Percentiles rank a stretch among this genome's conserved stretches.
These are phyloP conservation scores for Tulasnella sp. DNA, from an alignment of 768 basidiomycete genomes.

Conservation along the genomic window DNA sequence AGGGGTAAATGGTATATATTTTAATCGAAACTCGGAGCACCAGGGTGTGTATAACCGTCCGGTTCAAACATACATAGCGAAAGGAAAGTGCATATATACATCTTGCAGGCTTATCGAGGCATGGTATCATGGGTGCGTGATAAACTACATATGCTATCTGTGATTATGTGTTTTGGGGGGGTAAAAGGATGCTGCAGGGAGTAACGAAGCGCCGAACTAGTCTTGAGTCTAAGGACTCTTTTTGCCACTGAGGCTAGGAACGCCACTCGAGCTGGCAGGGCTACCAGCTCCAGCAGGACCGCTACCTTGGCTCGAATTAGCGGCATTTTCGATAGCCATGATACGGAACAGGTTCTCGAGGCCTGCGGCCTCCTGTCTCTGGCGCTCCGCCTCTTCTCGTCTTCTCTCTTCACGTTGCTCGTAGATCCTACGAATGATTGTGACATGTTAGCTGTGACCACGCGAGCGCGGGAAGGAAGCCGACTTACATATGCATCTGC, in stretches of 20 bases:
- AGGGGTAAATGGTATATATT: no score
- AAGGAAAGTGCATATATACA: not conserved
- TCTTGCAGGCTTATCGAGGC: not conserved
- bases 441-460: not conserved
- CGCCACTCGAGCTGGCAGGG: constrained; percentile 5
- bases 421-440: constrained; percentile 9
- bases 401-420: constrained; percentile 30
- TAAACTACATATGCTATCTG: not conserved
- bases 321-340: not conserved
- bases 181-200: not conserved
- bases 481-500: constrained; percentile 30
- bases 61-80: not conserved
- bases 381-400: constrained; percentile 28
- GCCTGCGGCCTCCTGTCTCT: constrained; percentile 26
- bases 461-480: not conserved
- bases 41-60: not conserved
- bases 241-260: not conserved
- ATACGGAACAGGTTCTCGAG: constrained; percentile 23
- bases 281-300: constrained; percentile 10
- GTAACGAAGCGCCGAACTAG: not conserved
- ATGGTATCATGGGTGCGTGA: not conserved
- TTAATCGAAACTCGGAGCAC: no score
- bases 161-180: not conserved
- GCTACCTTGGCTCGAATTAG: not conserved
- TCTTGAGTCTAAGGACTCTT: constrained; percentile 3